phyloP scores from a whole-genome alignment of 1,284 basidiomycete species.

The Ustilago lituana region DNA sequence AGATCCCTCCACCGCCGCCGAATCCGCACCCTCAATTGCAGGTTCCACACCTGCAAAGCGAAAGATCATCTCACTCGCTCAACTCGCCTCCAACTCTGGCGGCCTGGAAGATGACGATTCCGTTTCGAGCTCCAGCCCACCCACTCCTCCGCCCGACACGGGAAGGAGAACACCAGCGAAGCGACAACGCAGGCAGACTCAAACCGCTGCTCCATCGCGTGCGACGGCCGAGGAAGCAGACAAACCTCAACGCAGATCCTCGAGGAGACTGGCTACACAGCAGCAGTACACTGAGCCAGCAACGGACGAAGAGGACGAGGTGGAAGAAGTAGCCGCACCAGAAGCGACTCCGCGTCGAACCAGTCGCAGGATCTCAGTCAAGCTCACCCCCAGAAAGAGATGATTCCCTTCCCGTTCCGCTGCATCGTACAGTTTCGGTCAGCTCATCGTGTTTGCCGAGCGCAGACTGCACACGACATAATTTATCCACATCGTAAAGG shows the following conservation, averaged over 20 bases:
- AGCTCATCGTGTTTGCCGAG: too few species aligned
- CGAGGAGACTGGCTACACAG: constrained; percentile 1
- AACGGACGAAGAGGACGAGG: constrained; percentile 11
- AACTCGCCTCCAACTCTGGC: constrained; percentile 25
- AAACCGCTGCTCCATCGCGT: neutral
- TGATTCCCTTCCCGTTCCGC: too few species aligned
- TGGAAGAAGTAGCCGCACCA: neutral
- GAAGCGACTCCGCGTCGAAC: constrained; percentile 6
- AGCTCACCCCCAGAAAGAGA: constrained; percentile 9
- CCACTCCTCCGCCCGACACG: neutral
- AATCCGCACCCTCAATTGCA: neutral
- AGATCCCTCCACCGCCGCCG: neutral
- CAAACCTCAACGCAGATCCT: constrained; percentile 6
- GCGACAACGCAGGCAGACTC: constrained; percentile 13
- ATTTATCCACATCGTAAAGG: too few species aligned
- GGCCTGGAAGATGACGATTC: constrained; percentile 5
- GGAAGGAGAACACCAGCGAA: constrained; percentile 1
- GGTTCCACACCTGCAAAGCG: constrained; percentile 25
- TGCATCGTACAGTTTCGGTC: too few species aligned
- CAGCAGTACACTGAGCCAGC: constrained; percentile 14
- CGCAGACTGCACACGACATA: too few species aligned
- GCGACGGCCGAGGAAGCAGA: neutral
- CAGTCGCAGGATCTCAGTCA: constrained; percentile 23
- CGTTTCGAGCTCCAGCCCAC: constrained; percentile 10
- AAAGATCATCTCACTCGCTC: constrained; percentile 46